A percentile compares a stretch with the other conserved stretches of the same genome.
phyloP scores from a whole-genome alignment of 228 moss, liverwort and hornwort genomes.

The Sphagnum magellanicum region DNA sequence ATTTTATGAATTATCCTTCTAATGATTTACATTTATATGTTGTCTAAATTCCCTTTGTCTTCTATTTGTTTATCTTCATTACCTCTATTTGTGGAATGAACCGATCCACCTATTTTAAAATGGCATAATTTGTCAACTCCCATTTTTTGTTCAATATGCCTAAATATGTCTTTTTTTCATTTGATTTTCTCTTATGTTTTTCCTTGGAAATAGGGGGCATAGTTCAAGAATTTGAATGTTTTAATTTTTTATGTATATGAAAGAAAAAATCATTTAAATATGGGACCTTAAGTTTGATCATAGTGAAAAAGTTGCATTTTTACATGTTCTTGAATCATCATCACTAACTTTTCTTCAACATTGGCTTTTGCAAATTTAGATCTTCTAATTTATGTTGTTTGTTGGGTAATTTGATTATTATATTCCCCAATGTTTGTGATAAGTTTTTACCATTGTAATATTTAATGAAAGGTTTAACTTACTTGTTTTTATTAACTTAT shows the following conservation, averaged over 20 bases:
- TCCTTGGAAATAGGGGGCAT: constrained; percentile 6
- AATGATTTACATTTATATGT: no score
- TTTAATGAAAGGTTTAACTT: neutral
- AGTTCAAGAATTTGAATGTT: no score
- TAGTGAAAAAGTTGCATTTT: neutral
- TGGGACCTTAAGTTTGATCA: neutral
- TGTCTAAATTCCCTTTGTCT: no score
- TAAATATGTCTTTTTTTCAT: constrained; percentile 1
- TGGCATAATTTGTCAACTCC: constrained; percentile 18
- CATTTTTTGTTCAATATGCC: constrained; percentile 28
- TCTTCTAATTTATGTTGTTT: constrained; percentile 21
- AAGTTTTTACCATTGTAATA: constrained; percentile 21
- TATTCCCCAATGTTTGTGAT: constrained; percentile 9
- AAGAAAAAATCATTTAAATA: neutral
- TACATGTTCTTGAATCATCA: constrained; percentile 23
- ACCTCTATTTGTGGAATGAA: no score
- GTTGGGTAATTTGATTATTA: constrained; percentile 28
- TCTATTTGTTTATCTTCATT: no score
- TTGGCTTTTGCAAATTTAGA: constrained; percentile 18
- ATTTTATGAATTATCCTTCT: no score
- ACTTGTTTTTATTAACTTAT: neutral
- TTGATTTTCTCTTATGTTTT: constrained; percentile 25
- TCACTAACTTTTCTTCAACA: constrained; percentile 19
- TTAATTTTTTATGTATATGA: neutral
- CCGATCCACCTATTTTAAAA: constrained; percentile 10